phyloP scores from a whole-genome alignment of 1,284 basidiomycete genomes.

The Tilletiopsis washingtonensis region DNA sequence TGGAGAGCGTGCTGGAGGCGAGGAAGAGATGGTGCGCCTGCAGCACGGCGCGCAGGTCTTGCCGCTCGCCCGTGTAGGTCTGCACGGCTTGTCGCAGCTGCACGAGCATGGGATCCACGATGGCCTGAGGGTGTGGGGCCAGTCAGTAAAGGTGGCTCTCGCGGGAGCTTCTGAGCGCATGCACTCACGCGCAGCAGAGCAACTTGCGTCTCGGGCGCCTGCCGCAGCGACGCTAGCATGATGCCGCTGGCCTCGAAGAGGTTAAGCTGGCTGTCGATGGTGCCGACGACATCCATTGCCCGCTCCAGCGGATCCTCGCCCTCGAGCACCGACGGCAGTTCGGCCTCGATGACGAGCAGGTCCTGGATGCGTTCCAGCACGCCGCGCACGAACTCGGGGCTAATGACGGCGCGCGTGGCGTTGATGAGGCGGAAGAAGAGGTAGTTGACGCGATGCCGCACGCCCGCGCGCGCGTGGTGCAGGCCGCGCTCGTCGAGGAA shows the following conservation, averaged over 20 bases:
- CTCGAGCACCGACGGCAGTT: constrained; percentile 54
- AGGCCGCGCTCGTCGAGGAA: constrained; percentile 87
- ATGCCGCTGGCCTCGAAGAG: constrained; percentile 87
- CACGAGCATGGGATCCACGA: constrained; percentile 72
- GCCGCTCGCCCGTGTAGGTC: constrained; percentile 37
- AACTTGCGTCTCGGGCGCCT: constrained; percentile 62
- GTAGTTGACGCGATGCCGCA: constrained; percentile 78
- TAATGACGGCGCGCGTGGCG: constrained; percentile 71
- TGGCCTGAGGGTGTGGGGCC: too few species aligned
- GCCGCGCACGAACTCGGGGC: constrained; percentile 60
- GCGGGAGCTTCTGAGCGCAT: too few species aligned
- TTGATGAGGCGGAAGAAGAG: constrained; percentile 88
- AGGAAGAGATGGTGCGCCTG: constrained; percentile 92
- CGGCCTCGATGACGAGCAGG: constrained; percentile 51
- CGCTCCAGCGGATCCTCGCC: constrained; percentile 62
- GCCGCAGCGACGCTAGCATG: constrained; percentile 68
- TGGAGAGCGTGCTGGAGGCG: constrained; percentile 87
- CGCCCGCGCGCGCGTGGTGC: constrained; percentile 65
- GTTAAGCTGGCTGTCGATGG: constrained; percentile 87
- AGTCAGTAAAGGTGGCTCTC: too few species aligned
- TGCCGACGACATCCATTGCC: constrained; percentile 63
- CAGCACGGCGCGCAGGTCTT: constrained; percentile 66
- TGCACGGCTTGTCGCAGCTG: constrained; percentile 66
- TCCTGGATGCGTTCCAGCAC: constrained; percentile 48
- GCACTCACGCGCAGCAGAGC: constrained; percentile 54